phyloP scores from a whole-genome alignment of 2,329 filamentous ascomycete genomes.

The Xylariomycetidae sp. region DNA sequence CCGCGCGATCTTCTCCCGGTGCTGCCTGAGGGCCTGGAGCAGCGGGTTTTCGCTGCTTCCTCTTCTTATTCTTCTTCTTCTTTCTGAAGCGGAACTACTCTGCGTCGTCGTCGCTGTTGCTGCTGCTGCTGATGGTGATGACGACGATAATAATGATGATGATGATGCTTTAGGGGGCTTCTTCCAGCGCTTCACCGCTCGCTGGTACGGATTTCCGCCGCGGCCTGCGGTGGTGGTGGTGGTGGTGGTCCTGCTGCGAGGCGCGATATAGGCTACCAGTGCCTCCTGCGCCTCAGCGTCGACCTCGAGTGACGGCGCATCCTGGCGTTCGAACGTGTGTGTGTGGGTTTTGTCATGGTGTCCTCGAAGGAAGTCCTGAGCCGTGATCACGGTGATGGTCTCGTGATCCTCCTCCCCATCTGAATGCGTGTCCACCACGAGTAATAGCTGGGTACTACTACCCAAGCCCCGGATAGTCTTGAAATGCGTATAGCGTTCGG shows the following conservation, averaged over 20 bases:
- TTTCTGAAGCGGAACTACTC: too few relatives aligned
- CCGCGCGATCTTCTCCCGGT: slow-evolving; percentile 1
- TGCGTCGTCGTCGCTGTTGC: not conserved
- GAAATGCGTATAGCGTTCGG: slow-evolving; percentile 1
- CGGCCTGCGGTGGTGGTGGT: too few relatives aligned
- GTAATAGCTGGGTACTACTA: too few relatives aligned
- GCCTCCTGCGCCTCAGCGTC: not conserved
- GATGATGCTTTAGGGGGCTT: too few relatives aligned
- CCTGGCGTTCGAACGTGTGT: not conserved
- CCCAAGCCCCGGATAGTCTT: not conserved
- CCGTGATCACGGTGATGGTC: too few relatives aligned
- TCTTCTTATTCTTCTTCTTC: too few relatives aligned
- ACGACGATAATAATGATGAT: too few relatives aligned
- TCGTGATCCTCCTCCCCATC: too few relatives aligned
- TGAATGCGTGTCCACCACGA: too few relatives aligned
- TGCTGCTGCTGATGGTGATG: too few relatives aligned
- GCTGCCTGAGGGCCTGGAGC: not conserved
- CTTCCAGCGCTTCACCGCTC: not conserved
- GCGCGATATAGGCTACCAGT: not conserved
- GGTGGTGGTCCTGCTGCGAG: not conserved
- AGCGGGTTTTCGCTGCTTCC: not conserved
- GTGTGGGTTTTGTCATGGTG: too few relatives aligned
- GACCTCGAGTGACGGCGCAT: not conserved
- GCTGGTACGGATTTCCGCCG: not conserved
- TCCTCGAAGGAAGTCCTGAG: too few relatives aligned